phyloP scores from a whole-genome alignment of 306 rosid genomes.

The Medicago ruthenica region DNA sequence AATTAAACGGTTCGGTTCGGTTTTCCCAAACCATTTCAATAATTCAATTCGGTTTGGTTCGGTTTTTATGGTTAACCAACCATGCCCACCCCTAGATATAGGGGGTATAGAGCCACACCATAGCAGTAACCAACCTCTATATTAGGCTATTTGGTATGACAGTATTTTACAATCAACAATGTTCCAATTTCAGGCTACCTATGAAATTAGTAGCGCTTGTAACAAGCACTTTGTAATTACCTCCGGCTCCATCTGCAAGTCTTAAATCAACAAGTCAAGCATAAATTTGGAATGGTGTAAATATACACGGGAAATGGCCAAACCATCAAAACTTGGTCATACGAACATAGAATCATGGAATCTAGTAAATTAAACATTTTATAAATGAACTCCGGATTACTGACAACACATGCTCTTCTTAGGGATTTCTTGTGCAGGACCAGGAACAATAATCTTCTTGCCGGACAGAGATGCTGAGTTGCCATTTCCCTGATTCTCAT shows the following conservation, averaged over 20 bases:
- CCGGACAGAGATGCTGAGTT: constrained; percentile 73
- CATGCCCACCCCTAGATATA: too few species aligned
- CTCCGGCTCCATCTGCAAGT: constrained; percentile 23
- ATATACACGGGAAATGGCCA: constrained; percentile 62
- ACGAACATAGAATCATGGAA: constrained; percentile 38
- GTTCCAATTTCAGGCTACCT: neutral
- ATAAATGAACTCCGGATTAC: constrained; percentile 48
- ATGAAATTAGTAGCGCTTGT: neutral
- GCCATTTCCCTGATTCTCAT: constrained; percentile 71
- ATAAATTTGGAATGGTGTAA: constrained; percentile 45
- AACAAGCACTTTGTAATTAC: constrained; percentile 23
- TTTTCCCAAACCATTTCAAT: too few species aligned
- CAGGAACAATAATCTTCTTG: constrained; percentile 87
- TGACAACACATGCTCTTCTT: constrained; percentile 78
- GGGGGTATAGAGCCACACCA: neutral
- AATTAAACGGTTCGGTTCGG: too few species aligned
- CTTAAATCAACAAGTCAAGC: constrained; percentile 48
- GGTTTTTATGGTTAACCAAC: too few species aligned
- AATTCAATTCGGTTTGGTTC: too few species aligned
- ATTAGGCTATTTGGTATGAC: constrained; percentile 15
- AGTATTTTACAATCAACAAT: constrained; percentile 24
- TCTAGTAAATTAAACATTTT: constrained; percentile 37
- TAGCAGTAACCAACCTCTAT: neutral
- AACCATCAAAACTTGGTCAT: constrained; percentile 54
- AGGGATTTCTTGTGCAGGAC: constrained; percentile 92